Conservation (phyloP, 2,329 filamentous ascomycete species). For the Stylonectria norvegica region DNA sequence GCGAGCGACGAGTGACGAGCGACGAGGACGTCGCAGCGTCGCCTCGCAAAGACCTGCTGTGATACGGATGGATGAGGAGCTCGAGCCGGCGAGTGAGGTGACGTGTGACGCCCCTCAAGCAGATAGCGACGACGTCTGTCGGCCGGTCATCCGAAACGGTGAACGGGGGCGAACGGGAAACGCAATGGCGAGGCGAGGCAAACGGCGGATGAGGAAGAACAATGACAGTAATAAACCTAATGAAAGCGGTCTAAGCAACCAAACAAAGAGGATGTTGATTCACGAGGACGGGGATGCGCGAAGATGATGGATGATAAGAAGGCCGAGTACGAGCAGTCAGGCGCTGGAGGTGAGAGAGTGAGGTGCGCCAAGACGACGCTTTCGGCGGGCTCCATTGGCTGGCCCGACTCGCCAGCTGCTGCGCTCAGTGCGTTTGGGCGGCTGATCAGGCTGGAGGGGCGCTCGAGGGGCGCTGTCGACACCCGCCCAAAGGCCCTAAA, state of each 20-base stretch:
- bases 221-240: no score
- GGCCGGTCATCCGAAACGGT: not conserved
- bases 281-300: not conserved
- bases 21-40: slow-evolving; percentile 6
- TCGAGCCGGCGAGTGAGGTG: slow-evolving; percentile 6
- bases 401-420: no score
- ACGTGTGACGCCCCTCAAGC: not conserved
- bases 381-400: no score
- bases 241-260: not conserved
- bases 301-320: no score
- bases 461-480: not conserved
- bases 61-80: slow-evolving; percentile 1
- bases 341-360: no score
- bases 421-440: not conserved
- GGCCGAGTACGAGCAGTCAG: no score
- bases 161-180: not conserved
- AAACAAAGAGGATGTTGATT: not conserved
- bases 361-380: no score
- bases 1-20: slow-evolving; percentile 2
- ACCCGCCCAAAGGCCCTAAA: no score
- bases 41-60: no score
- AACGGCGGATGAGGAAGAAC: not conserved
- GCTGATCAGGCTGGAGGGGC: not conserved
- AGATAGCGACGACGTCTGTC: not conserved
- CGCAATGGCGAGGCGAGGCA: not conserved